Base-by-base conservation (phyloP, 805 yeast genomes). In the Starmera quercuum region DNA sequence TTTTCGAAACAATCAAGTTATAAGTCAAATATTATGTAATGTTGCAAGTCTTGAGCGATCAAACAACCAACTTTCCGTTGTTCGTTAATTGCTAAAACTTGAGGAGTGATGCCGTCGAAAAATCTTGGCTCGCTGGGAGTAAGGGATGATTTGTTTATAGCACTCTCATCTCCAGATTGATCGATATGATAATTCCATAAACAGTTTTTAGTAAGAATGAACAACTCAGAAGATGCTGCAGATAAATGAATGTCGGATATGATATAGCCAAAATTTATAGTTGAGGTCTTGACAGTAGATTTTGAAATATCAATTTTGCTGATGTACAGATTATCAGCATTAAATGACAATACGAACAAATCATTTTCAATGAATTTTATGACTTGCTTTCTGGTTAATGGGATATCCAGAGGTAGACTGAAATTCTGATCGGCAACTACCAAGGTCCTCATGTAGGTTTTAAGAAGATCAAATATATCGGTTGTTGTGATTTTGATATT, bases 1-100 rank as follows among this genome's bases (percentile, higher is more conserved):
- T 7, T 8, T 22, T 22, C 12, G 18, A 23, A 9, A 23, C 7
- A 6, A 23, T 31, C 22, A 3, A 9, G 8, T 5, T 31, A 6
- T 6, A 22, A n/a, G 18, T 23, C 4, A 61, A 40, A 59, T 9
- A 15, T 20, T 5, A 23, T n/a, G 12, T 16, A 46, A 13, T 26
- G 55, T 33, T 53, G 54, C 29, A 53, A 53, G 31, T 64, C 58
- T 6, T 46, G 36, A 22, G 65, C 66, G n/a, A 67, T 41, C 9
- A 66, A 41, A 38, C 65, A 61, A 5, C 65, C 68, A 30, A 54
- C 46, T 1, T 49, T 38, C 29, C 54, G 45, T 2, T 36, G 26
- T 6, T 47, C 37, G 31, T 54, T 59, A 7, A 61, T 35, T 0
- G 63, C 45, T 20, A 66, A 30, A 30, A 51, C 42, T 10, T 44